A percentile compares a stretch with the other conserved stretches of the same genome.
These are phyloP conservation scores for Chrysochromulina tobinii DNA, from an alignment of 78 protist species.

Conservation along the genomic window DNA sequence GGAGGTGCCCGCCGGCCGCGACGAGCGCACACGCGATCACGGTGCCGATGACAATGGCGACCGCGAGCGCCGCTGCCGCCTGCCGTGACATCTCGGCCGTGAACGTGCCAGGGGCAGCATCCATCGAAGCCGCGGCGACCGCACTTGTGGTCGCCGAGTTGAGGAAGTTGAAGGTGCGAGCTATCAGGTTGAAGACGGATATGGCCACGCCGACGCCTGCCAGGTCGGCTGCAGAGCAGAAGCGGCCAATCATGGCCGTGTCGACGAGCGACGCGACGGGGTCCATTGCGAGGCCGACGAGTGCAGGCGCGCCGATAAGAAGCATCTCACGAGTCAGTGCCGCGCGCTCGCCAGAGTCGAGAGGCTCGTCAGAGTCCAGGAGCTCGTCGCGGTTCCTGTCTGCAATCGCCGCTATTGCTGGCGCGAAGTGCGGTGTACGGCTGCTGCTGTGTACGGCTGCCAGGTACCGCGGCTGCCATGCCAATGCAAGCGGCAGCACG, in stretches of 20 bases:
- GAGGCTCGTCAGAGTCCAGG: too few relatives aligned
- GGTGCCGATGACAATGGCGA: background rate
- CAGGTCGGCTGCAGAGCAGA: background rate
- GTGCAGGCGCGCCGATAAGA: background rate
- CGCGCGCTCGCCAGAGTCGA: too few relatives aligned
- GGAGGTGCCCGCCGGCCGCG: background rate
- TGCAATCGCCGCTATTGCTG: too few relatives aligned
- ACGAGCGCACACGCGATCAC: background rate
- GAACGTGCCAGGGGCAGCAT: background rate
- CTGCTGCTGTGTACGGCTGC: too few relatives aligned
- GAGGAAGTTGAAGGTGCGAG: background rate
- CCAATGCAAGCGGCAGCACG: too few relatives aligned
- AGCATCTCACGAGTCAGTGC: background rate
- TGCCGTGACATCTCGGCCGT: background rate
- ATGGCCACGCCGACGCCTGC: background rate
- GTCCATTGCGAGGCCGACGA: background rate
- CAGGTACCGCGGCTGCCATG: too few relatives aligned
- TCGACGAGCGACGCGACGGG: conserved; percentile 16
- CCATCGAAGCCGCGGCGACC: background rate
- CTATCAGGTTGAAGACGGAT: background rate
- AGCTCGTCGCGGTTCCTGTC: too few relatives aligned
- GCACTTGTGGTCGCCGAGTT: background rate
- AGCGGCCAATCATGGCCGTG: background rate
- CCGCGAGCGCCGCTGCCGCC: background rate
- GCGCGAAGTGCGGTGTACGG: too few relatives aligned